A percentile compares a stretch with the other conserved stretches of the same genome.
phyloP scores from a whole-genome alignment of 768 basidiomycete genomes.

The Cytidiella melzeri region DNA sequence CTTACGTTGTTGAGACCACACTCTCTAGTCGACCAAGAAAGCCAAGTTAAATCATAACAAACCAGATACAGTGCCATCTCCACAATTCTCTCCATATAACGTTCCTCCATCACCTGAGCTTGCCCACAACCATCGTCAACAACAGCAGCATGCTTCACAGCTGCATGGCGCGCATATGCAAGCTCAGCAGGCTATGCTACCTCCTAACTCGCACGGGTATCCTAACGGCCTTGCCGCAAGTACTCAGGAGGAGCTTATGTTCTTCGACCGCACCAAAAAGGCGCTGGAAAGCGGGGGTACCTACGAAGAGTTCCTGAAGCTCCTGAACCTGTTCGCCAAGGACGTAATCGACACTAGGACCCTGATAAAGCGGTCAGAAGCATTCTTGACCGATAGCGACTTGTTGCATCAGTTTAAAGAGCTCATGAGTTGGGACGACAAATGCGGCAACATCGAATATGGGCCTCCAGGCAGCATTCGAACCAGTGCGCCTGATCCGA shows the following conservation, averaged over 20 bases:
- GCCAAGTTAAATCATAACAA: constrained; percentile 52
- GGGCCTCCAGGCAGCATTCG: constrained; percentile 77
- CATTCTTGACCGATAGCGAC: constrained; percentile 78
- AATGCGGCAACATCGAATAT: constrained; percentile 50
- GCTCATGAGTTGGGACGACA: constrained; percentile 74
- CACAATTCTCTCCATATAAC: constrained; percentile 38
- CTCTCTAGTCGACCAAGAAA: constrained; percentile 48
- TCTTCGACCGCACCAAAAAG: constrained; percentile 92
- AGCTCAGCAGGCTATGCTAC: neutral
- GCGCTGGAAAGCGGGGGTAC: constrained; percentile 66
- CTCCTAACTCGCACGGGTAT: neutral
- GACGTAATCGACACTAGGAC: constrained; percentile 86
- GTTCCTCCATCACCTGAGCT: constrained; percentile 29
- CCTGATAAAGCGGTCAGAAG: constrained; percentile 72
- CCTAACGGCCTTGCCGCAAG: constrained; percentile 13
- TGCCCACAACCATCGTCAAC: constrained; percentile 20
- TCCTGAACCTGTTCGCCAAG: constrained; percentile 84
- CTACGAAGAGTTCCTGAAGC: constrained; percentile 92
- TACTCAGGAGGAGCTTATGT: constrained; percentile 72
- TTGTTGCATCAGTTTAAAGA: constrained; percentile 82
- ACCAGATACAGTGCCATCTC: constrained; percentile 44
- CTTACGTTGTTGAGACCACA: neutral
- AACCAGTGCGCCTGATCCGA: constrained; percentile 68
- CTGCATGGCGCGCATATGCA: constrained; percentile 4
- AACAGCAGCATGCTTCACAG: constrained; percentile 1